These are phyloP conservation scores for Symbiodinium natans DNA, from an alignment of 73 alveolate genomes.

Conservation along the genomic window DNA sequence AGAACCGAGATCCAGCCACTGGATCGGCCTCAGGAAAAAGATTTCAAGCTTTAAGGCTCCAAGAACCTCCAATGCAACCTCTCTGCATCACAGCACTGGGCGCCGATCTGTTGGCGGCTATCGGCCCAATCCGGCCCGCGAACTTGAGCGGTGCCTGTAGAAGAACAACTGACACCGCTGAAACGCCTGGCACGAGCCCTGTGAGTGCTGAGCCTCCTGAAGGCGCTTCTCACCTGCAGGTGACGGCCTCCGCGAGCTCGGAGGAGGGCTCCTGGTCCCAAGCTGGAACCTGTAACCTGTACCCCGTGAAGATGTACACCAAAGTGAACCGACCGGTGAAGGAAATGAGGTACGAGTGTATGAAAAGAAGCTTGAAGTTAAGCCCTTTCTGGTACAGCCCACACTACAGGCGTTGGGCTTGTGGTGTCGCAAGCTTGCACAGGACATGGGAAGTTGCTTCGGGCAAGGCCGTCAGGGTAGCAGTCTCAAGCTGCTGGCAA, in stretches of 20 bases:
- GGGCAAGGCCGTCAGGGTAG: too few relatives aligned
- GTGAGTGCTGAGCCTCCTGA: too few relatives aligned
- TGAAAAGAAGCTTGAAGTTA: too few relatives aligned
- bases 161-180: not conserved
- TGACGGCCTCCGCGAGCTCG: not conserved
- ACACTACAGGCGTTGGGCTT: too few relatives aligned
- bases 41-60: not conserved
- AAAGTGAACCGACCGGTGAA: too few relatives aligned
- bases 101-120: slow-evolving; percentile 28
- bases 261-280: slow-evolving; percentile 46
- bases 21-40: slow-evolving; percentile 7
- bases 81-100: not conserved
- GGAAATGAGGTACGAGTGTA: too few relatives aligned
- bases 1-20: slow-evolving; percentile 77
- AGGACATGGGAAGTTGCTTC: too few relatives aligned
- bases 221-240: slow-evolving; percentile 32
- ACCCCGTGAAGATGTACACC: not conserved
- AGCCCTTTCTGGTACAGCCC: too few relatives aligned
- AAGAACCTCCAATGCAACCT: not conserved
- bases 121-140: slow-evolving; percentile 50
- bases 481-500: too few relatives aligned
- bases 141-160: slow-evolving; percentile 62
- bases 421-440: too few relatives aligned
- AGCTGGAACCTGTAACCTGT: not conserved
- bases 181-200: not conserved